A percentile compares a stretch with the other conserved stretches of the same genome.
These are phyloP conservation scores for Solanum corneliomulleri DNA, from an alignment of 257 asterid species.

Conservation along the genomic window DNA sequence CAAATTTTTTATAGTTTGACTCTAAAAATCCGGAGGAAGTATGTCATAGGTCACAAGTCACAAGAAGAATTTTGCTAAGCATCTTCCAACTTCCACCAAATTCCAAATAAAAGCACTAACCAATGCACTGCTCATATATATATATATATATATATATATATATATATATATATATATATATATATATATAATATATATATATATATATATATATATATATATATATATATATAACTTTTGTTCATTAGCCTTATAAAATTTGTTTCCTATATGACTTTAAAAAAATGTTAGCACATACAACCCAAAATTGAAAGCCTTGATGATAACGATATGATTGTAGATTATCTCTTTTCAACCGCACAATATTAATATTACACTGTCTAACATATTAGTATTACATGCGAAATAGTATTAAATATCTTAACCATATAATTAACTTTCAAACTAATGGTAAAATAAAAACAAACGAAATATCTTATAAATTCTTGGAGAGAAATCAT, in stretches of 20 bases:
- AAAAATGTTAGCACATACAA: not conserved
- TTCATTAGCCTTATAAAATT: not conserved
- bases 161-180: too few relatives aligned
- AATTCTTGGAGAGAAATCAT: not conserved
- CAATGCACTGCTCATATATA: too few relatives aligned
- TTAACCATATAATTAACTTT: not conserved
- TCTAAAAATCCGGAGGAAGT: too few relatives aligned
- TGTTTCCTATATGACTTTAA: not conserved
- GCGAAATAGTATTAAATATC: not conserved
- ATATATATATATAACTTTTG: too few relatives aligned
- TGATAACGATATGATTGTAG: not conserved
- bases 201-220: too few relatives aligned
- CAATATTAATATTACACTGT: not conserved
- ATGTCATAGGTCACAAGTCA: not conserved
- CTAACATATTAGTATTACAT: not conserved
- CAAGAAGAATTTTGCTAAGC: not conserved
- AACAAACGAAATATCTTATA: not conserved
- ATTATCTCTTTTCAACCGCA: not conserved
- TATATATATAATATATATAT: too few relatives aligned
- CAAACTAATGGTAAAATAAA: not conserved
- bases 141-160: too few relatives aligned
- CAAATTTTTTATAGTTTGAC: too few relatives aligned
- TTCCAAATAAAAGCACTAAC: not conserved
- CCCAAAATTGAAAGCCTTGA: not conserved
- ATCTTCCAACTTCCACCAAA: not conserved